phyloP scores from a whole-genome alignment of 768 basidiomycete species.

The Trametes punicea region DNA sequence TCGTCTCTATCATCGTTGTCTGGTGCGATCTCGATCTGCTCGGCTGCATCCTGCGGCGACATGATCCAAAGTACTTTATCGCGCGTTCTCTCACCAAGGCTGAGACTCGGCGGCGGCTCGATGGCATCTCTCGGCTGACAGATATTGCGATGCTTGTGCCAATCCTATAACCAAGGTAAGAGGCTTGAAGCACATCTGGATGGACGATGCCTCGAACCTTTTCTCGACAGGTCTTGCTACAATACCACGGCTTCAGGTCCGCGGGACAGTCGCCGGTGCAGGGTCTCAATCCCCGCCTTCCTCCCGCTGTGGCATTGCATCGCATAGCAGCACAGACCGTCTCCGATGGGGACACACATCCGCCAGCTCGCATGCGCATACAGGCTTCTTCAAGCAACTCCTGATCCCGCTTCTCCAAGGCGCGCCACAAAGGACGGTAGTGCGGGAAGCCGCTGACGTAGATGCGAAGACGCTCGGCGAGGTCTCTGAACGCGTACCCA shows the following conservation, averaged over 20 bases:
- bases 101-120: background rate
- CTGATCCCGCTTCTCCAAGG: background rate
- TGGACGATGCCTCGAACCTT: background rate
- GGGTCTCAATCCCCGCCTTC: too few species aligned
- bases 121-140: background rate
- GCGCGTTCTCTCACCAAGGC: background rate
- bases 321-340: background rate
- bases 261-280: background rate
- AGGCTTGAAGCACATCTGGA: background rate
- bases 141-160: background rate
- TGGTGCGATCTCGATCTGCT: background rate
- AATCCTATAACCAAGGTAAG: background rate
- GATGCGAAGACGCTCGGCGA: background rate
- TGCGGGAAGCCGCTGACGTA: background rate
- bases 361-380: too few species aligned
- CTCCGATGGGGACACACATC: too few species aligned
- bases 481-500: background rate
- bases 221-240: background rate
- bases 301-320: too few species aligned
- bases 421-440: background rate
- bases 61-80: background rate
- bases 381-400: background rate
- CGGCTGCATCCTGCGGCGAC: background rate
- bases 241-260: background rate
- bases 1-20: background rate